These are phyloP conservation scores for Candida nemodendra DNA, from an alignment of 805 yeast genomes.

Conservation along the genomic window DNA sequence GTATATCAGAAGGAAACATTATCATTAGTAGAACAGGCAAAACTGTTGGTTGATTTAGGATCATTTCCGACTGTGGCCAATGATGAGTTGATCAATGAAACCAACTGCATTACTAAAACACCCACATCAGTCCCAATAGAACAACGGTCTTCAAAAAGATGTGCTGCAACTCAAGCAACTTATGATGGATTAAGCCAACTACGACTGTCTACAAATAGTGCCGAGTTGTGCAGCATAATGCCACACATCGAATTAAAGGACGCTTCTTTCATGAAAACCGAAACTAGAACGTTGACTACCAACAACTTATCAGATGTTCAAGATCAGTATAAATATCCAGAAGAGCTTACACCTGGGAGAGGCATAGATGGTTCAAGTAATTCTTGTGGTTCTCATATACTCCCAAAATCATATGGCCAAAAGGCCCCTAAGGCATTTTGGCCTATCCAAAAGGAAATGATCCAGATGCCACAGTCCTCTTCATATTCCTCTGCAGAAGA, in stretches of 20 bases:
- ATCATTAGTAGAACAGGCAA: conserved; percentile 23
- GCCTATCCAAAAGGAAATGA: conserved; percentile 2
- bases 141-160: background rate
- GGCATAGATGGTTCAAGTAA: background rate
- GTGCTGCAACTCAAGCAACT: no score
- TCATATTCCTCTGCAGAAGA: conserved; percentile 7
- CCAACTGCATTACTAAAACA: background rate
- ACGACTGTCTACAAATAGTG: background rate
- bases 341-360: background rate
- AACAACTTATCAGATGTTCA: background rate
- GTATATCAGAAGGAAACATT: conserved; percentile 54
- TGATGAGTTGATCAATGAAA: background rate
- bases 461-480: conserved; percentile 1
- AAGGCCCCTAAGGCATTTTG: conserved; percentile 7
- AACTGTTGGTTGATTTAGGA: conserved; percentile 5
- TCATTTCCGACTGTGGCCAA: background rate
- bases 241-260: background rate
- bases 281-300: background rate
- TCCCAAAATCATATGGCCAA: conserved; percentile 1
- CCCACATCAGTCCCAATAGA: background rate
- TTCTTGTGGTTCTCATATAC: background rate
- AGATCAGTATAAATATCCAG: background rate
- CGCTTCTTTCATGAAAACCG: background rate
- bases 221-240: background rate
- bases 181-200: no score